Conservation (phyloP, 805 yeast genomes). For the Cyberlindnera maritima region DNA sequence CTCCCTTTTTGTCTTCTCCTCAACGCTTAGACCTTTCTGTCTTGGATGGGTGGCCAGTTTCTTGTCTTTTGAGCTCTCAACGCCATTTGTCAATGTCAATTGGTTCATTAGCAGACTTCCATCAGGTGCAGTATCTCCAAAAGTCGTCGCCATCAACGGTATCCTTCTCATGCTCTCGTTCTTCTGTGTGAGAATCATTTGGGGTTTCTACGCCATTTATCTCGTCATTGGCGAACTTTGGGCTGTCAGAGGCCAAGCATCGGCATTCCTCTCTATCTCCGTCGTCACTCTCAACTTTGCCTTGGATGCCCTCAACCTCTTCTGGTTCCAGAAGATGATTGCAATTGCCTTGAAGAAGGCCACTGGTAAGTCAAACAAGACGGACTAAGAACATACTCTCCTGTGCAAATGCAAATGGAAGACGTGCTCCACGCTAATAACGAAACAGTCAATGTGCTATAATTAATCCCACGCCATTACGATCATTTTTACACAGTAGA, state of each 20-base stretch:
- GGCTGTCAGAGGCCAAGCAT: conserved; percentile 41
- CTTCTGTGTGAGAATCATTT: conserved; percentile 72
- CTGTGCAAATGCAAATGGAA: not conserved
- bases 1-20: conserved; percentile 68
- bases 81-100: conserved; percentile 92
- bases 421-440: no score
- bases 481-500: not conserved
- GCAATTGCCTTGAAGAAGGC: conserved; percentile 60
- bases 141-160: conserved; percentile 65
- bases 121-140: conserved; percentile 55
- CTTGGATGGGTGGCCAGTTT: conserved; percentile 82
- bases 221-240: conserved; percentile 47
- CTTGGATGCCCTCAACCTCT: conserved; percentile 66
- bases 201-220: conserved; percentile 81
- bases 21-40: conserved; percentile 68
- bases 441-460: no score
- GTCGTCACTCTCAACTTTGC: conserved; percentile 58
- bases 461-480: not conserved
- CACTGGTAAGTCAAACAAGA: conserved; percentile 9
- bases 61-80: conserved; percentile 80
- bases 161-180: conserved; percentile 63
- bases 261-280: conserved; percentile 44
- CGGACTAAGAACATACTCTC: conserved; percentile 1
- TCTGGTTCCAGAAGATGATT: conserved; percentile 91
- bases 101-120: conserved; percentile 88